These are phyloP conservation scores for Solanum acaule DNA, from an alignment of 257 asterid genomes.

Conservation along the genomic window DNA sequence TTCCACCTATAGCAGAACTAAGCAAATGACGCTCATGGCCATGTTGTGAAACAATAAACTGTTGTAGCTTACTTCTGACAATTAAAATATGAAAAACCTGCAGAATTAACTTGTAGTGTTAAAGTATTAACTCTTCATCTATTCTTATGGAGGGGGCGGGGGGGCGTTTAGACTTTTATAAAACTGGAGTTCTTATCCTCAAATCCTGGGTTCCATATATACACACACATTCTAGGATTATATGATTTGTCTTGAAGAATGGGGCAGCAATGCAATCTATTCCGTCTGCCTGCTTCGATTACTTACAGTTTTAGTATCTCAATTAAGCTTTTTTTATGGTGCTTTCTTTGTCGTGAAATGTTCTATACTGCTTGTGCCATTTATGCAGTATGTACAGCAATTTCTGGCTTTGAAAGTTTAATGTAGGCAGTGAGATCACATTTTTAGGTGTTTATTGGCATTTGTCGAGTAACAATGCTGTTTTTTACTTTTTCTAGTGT, in stretches of 20 bases:
- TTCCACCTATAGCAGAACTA: not conserved
- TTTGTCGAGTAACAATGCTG: not conserved
- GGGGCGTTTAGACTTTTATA: not conserved
- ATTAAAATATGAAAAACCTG: not conserved
- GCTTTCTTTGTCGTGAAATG: not conserved
- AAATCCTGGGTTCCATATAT: not conserved
- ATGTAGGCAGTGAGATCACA: not conserved
- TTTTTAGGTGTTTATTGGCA: not conserved
- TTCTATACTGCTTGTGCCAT: not conserved
- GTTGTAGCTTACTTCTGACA: not conserved
- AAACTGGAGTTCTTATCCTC: not conserved
- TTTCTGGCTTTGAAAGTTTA: not conserved
- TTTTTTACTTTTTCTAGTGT: not conserved
- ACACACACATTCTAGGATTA: not conserved
- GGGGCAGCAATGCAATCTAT: not conserved
- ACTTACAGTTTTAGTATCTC: not conserved
- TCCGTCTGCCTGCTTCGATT: not conserved
- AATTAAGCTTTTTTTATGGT: not conserved
- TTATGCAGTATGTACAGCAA: not conserved
- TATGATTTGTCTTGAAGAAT: not conserved
- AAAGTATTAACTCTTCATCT: not conserved
- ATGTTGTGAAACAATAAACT: not conserved
- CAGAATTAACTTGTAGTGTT: not conserved
- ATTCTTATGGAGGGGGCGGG: not conserved
- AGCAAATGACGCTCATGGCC: not conserved